Evolutionary conservation across 2,329 filamentous ascomycete species (phyloP), one percentile per base, ranked within the genome.

Genomic region (Ceratocystis huliohia): DNA sequence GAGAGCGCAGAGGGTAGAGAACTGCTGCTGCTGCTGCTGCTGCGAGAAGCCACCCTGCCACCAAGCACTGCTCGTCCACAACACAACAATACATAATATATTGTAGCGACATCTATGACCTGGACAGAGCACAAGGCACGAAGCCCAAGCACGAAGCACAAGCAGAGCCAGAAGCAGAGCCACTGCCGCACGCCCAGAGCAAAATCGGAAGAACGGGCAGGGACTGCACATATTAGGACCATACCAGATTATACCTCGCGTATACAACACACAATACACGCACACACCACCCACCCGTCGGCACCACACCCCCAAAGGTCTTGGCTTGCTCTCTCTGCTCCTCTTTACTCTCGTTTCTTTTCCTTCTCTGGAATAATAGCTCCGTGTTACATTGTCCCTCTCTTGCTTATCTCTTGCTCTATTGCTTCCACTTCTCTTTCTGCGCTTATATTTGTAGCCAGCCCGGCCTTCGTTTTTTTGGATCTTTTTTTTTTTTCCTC

Each of bases 291-390:
- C 22, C 48, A 25, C 48, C 17, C 25, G 57, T 33, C 37, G n/a
- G 28, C 41, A 44, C 17, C 41, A 17, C 37, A 44, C 37, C 37
- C 61, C 30, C 61, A 62, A 30, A 45, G 37, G 61, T 28, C 61
- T 44, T 44, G 41, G 61, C 37, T 25, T 62, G 25, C 45, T 62
- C n/a, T n/a, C 8, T 33, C 22, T 17, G n/a, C 45, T 62, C 45
- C 13, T 62, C 30, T 62, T 61, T 61, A 33, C n/a, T 8, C 25
- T 37, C n/a, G 33, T 45, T 62, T 45, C 59, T 62, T 62, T 46
- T 62, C 61, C 45, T 33, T 62, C 28, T 53, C 48, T 53, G 22
- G 22, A 53, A 53, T 53, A 53, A 25, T 25, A 25, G 7, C 25
- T 53, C 48, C 48, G 48, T 53, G 48, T 53, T 53, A 53, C 48